These are phyloP conservation scores for Yamadazyma sp. DNA, from an alignment of 1,139 yeast genomes.

Conservation along the genomic window DNA sequence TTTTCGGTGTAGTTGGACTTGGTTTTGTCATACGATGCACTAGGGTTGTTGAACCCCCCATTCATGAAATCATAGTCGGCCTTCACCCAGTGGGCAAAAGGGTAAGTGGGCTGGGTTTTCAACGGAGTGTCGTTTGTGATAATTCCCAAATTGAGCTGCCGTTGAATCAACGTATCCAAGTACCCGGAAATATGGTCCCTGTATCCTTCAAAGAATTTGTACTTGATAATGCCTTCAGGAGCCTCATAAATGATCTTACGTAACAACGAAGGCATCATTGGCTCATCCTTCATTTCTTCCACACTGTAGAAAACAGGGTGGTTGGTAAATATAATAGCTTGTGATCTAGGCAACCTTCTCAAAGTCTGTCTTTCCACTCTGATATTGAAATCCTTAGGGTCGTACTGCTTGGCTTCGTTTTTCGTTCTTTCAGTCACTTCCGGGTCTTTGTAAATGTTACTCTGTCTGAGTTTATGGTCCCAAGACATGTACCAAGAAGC, in stretches of 20 bases:
- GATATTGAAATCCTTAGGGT: slow-evolving; percentile 50
- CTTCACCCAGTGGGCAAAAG: slow-evolving; percentile 54
- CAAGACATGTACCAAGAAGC: slow-evolving; percentile 77
- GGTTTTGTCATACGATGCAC: slow-evolving; percentile 11
- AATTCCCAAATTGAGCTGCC: slow-evolving; percentile 58
- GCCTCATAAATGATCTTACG: slow-evolving; percentile 65
- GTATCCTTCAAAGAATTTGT: slow-evolving; percentile 57
- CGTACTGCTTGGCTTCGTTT: slow-evolving; percentile 25
- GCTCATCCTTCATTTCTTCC: slow-evolving; percentile 79
- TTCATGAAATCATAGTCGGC: slow-evolving; percentile 39
- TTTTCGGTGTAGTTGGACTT: slow-evolving; percentile 12
- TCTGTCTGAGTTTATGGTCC: slow-evolving; percentile 62
- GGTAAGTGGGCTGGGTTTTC: slow-evolving; percentile 61
- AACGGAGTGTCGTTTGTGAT: slow-evolving; percentile 58
- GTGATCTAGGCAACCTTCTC: slow-evolving; percentile 47
- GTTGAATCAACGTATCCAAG: slow-evolving; percentile 53
- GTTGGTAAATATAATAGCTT: slow-evolving; percentile 56
- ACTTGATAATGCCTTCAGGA: slow-evolving; percentile 62
- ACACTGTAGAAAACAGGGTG: slow-evolving; percentile 70
- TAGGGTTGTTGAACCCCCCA: slow-evolving; percentile 55
- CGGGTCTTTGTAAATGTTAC: slow-evolving; percentile 53
- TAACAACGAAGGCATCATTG: slow-evolving; percentile 65
- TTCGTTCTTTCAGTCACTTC: slow-evolving; percentile 30
- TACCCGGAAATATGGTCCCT: slow-evolving; percentile 61
- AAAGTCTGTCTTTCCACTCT: slow-evolving; percentile 60